Percentiles rank a stretch among this genome's conserved stretches.
phyloP scores from a whole-genome alignment of 2,329 filamentous ascomycete genomes.

The Ceratocystis eucalypticola region DNA sequence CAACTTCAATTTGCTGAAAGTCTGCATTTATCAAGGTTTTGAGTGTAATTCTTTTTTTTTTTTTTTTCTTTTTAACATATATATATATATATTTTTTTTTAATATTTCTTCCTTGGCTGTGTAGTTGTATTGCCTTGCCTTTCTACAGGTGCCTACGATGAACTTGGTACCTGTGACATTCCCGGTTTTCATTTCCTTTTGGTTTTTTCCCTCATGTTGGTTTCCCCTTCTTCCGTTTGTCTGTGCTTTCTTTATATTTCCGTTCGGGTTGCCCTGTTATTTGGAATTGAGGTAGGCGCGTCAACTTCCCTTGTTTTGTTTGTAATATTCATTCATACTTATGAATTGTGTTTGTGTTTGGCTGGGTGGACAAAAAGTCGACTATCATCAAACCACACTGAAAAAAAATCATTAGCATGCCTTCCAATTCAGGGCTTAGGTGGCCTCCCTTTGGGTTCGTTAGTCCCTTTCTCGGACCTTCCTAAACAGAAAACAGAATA shows the following conservation, averaged over 20 bases:
- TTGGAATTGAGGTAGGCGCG: neutral
- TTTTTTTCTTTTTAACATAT: no score
- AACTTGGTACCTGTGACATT: neutral
- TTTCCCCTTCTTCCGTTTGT: neutral
- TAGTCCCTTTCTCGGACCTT: slow-evolving; percentile 1
- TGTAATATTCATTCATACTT: neutral
- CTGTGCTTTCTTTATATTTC: neutral
- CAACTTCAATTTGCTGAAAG: neutral
- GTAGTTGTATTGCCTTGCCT: neutral
- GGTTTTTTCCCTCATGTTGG: neutral
- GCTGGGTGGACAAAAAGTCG: neutral
- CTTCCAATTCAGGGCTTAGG: neutral
- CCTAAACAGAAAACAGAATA: neutral
- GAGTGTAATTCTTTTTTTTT: neutral
- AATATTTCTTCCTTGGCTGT: no score
- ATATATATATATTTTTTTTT: no score
- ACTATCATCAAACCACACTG: neutral
- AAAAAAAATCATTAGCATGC: neutral
- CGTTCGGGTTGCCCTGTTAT: neutral
- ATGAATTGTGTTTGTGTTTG: neutral
- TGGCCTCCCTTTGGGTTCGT: neutral
- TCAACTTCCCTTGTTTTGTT: neutral
- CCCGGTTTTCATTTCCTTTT: neutral
- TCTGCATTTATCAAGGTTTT: neutral
- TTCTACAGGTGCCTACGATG: neutral